Base-by-base conservation (phyloP, 352 stramenopile genomes). In the Globisporangium spinosum region DNA sequence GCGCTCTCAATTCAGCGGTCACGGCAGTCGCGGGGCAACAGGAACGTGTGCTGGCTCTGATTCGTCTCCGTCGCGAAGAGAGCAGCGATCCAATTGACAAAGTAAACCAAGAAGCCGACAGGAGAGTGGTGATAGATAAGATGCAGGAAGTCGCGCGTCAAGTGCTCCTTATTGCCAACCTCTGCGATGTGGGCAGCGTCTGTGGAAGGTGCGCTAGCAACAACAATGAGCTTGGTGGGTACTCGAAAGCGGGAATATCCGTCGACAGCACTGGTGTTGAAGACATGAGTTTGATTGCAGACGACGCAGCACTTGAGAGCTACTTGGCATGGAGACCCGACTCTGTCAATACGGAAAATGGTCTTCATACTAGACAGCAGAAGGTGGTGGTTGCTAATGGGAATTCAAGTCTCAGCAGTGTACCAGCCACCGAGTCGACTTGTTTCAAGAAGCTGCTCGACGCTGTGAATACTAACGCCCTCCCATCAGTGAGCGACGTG, bases 271-370 rank as follows among this genome's bases (percentile, higher is more conserved):
- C 25, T 10, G 35, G 5, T 12, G 34, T 23, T 23, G 58, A 43
- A 3, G 35, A 55, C 23, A 10, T 57, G 23, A 29, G 27, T 40
- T 5, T 49, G 25, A 58, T 66, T 22, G 4, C 10, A 15, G 45
- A 66, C n/a, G 47, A 70, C 0, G n/a, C 45, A 20, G 59, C 58
- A 5, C 49, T 70, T 13, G 57, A 70, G 58, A 35, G 25, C 25
- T 70, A 63, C 29, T 55, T 70, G 58, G 5, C 34, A 29, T 1
- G 10, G 15, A 34, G 58, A 40, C 17, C 35, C 10, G 25, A 43
- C 25, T 7, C 1, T 23, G 29, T 9, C 2, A 15, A 35, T 17
- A 4, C 29, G 9, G 27, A 13, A 12, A n/a, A 10, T 9, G 23
- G 6, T 32, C 23, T 32, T 15, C 3, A 15, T n/a, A 32, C 3